Percentiles rank a stretch among this genome's conserved stretches.
phyloP scores from a whole-genome alignment of 2,329 filamentous ascomycete genomes.

The Nigrospora sphaerica region DNA sequence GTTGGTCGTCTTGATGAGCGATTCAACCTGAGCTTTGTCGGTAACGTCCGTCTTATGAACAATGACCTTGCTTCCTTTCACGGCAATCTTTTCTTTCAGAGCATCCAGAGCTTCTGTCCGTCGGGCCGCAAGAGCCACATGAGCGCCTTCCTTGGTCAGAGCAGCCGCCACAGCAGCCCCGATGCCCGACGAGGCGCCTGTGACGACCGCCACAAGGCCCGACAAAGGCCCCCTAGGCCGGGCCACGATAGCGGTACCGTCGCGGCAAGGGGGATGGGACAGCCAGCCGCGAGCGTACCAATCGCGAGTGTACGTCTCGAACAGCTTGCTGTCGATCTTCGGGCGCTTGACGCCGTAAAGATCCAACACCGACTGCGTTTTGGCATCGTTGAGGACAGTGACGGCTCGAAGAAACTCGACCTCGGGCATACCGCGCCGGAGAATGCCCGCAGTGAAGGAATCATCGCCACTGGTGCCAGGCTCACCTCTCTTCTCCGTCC shows the following conservation, averaged over 20 bases:
- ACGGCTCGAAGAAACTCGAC: conserved; percentile 64
- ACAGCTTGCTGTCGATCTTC: conserved; percentile 61
- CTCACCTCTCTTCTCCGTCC: conserved; percentile 62
- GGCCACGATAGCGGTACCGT: conserved; percentile 13
- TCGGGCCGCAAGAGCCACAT: conserved; percentile 66
- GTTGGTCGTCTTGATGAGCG: conserved; percentile 51
- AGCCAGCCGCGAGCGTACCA: conserved; percentile 79
- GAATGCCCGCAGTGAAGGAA: conserved; percentile 70
- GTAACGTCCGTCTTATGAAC: conserved; percentile 69
- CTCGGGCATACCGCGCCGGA: conserved; percentile 73
- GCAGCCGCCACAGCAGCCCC: conserved; percentile 67
- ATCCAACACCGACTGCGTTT: conserved; percentile 54
- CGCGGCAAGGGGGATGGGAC: conserved; percentile 49
- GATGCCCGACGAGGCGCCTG: conserved; percentile 73
- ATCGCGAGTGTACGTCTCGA: conserved; percentile 72
- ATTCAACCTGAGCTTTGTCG: conserved; percentile 56
- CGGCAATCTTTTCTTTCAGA: conserved; percentile 53
- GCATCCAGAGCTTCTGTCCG: conserved; percentile 61
- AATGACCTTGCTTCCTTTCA: conserved; percentile 56
- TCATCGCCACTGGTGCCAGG: conserved; percentile 56
- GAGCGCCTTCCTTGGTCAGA: conserved; percentile 63
- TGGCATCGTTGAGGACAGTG: conserved; percentile 65
- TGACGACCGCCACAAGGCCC: conserved; percentile 68
- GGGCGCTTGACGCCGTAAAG: conserved; percentile 52
- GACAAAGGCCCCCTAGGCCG: conserved; percentile 48